Evolutionary conservation across 352 stramenopile species (phyloP).

Genomic region (Phytophthora foliorum): DNA sequence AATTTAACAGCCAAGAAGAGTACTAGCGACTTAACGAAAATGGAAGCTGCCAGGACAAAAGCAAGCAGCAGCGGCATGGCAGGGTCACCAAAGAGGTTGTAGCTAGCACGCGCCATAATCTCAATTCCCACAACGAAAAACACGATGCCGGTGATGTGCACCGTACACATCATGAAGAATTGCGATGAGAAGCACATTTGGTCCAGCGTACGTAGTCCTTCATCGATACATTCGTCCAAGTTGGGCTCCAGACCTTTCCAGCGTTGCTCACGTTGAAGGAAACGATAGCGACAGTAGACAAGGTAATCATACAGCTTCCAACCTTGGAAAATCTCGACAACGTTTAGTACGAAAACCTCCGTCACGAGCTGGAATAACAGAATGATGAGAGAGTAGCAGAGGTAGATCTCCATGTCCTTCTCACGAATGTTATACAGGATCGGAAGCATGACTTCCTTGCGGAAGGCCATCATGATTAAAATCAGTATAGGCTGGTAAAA

Average conservation of each 20-base stretch:
- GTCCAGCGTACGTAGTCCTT: constrained; percentile 95
- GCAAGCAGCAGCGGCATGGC: constrained; percentile 87
- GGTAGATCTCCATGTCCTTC: constrained; percentile 98
- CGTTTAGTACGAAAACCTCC: constrained; percentile 96
- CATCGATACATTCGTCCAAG: constrained; percentile 98
- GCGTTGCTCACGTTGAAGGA: constrained; percentile 95
- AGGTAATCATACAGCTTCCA: constrained; percentile 99
- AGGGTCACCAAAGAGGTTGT: constrained; percentile 97
- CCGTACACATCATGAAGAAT: constrained; percentile 98
- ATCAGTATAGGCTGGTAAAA: constrained; percentile 97
- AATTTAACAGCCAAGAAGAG: constrained; percentile 90
- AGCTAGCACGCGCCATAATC: constrained; percentile 95
- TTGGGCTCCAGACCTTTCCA: constrained; percentile 98
- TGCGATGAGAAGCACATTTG: constrained; percentile 98
- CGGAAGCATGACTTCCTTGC: constrained; percentile 93
- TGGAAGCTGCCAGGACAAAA: constrained; percentile 69
- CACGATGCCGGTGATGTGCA: constrained; percentile 95
- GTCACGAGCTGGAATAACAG: constrained; percentile 95
- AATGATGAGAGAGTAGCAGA: constrained; percentile 96
- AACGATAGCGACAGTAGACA: constrained; percentile 96
- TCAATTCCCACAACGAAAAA: constrained; percentile 96
- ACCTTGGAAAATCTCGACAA: constrained; percentile 97
- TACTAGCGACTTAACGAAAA: constrained; percentile 73
- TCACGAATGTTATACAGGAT: constrained; percentile 97
- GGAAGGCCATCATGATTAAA: constrained; percentile 96